These are phyloP conservation scores for Zostera marina DNA, from an alignment of 116 monocot species.

Conservation along the genomic window DNA sequence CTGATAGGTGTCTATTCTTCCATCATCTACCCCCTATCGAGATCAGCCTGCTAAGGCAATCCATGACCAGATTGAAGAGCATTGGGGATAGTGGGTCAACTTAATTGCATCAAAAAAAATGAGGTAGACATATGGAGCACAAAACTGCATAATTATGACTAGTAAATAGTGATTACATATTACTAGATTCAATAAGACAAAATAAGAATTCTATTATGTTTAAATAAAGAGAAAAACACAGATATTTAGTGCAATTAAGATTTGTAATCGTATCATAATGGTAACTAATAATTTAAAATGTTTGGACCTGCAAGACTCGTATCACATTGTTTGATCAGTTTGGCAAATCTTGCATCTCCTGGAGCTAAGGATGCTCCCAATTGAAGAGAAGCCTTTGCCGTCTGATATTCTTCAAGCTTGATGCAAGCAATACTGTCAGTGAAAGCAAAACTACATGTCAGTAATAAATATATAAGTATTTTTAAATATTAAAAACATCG, in stretches of 20 bases:
- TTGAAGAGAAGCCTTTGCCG: slow-evolving; percentile 72
- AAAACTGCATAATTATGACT: background rate
- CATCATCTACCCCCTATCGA: no score
- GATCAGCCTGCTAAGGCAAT: no score
- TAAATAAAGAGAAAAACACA: background rate
- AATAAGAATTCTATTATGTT: background rate
- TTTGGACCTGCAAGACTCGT: slow-evolving; percentile 51
- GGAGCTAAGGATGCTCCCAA: slow-evolving; percentile 35
- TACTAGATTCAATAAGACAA: background rate
- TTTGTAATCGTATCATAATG: background rate
- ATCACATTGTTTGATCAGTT: slow-evolving; percentile 67
- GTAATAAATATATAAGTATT: background rate
- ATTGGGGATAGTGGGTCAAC: no score
- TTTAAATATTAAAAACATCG: no score
- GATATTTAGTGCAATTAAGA: background rate
- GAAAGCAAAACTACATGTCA: background rate
- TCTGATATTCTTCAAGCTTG: slow-evolving; percentile 79
- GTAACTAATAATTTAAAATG: background rate
- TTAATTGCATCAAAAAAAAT: no score
- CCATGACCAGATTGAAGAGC: no score
- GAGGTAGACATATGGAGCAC: no score
- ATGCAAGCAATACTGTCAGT: slow-evolving; percentile 55
- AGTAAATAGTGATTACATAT: background rate
- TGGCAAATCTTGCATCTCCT: slow-evolving; percentile 54
- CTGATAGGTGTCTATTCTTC: no score